Evolutionary conservation across 73 alveolate species (phyloP).

Genomic region (Tetrahymena malaccensis): DNA sequence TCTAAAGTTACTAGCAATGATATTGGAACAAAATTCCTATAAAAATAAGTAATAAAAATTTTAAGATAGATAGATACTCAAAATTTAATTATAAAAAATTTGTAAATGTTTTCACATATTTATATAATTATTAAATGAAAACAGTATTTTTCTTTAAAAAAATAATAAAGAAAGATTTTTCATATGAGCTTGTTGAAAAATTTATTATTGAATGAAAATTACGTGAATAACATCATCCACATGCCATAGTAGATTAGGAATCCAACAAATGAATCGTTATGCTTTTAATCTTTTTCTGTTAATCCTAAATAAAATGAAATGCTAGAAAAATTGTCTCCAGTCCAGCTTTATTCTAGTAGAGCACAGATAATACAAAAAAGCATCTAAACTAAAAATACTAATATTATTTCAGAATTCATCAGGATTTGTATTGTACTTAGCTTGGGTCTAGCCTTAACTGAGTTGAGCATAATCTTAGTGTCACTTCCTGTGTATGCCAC

Average conservation of each 20-base stretch:
- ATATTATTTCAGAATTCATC: slow-evolving; percentile 25
- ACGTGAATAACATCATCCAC: slow-evolving; percentile 78
- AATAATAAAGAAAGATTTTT: too few species aligned
- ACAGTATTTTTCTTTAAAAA: too few species aligned
- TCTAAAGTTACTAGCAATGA: slow-evolving; percentile 71
- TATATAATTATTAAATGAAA: too few species aligned
- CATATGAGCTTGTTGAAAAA: neutral
- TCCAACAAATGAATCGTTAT: neutral
- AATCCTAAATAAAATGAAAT: neutral
- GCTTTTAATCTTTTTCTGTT: neutral
- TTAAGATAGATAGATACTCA: too few species aligned
- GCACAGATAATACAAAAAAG: slow-evolving; percentile 10
- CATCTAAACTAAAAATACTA: slow-evolving; percentile 16
- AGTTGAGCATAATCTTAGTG: slow-evolving; percentile 63
- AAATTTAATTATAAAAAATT: too few species aligned
- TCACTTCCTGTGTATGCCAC: slow-evolving; percentile 56
- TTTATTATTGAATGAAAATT: neutral
- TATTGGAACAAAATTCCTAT: slow-evolving; percentile 72
- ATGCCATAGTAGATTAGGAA: slow-evolving; percentile 41
- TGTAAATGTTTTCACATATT: too few species aligned
- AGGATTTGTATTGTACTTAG: slow-evolving; percentile 32
- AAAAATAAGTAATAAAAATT: slow-evolving; percentile 20
- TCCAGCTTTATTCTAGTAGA: slow-evolving; percentile 5
- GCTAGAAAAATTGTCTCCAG: slow-evolving; percentile 5
- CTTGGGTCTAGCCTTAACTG: slow-evolving; percentile 60